These are phyloP conservation scores for Tuber indicum DNA, from an alignment of 495 filamentous ascomycete species.

Conservation along the genomic window DNA sequence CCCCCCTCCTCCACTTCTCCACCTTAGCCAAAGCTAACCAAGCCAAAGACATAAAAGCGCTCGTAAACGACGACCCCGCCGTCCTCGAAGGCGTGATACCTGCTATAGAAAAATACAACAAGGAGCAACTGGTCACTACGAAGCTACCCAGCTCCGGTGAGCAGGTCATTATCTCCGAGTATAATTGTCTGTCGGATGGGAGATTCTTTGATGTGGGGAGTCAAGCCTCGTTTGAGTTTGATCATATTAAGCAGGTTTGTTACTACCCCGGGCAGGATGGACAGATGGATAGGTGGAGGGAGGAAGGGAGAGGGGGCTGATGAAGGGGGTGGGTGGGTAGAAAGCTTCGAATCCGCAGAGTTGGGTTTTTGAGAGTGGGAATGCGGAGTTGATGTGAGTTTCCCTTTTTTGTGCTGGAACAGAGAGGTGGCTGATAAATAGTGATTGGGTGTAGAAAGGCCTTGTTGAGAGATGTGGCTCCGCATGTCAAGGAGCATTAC, in stretches of 20 bases:
- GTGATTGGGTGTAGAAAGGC: slow-evolving; percentile 55
- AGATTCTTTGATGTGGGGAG: slow-evolving; percentile 86
- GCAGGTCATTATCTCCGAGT: slow-evolving; percentile 75
- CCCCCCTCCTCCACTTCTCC: slow-evolving; percentile 3
- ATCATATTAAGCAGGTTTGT: slow-evolving; percentile 71
- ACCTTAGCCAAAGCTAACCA: neutral
- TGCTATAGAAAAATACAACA: slow-evolving; percentile 91
- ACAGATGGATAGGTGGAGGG: neutral
- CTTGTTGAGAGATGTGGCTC: slow-evolving; percentile 65
- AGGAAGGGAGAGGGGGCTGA: neutral
- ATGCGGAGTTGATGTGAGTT: slow-evolving; percentile 70
- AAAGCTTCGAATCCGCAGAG: slow-evolving; percentile 79
- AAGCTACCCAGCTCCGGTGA: slow-evolving; percentile 83
- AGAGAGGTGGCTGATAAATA: slow-evolving; percentile 12
- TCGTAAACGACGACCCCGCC: slow-evolving; percentile 64
- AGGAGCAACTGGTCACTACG: slow-evolving; percentile 79
- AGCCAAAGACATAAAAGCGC: slow-evolving; percentile 71
- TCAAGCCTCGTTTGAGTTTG: slow-evolving; percentile 75
- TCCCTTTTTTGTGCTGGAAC: neutral
- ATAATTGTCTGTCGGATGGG: slow-evolving; percentile 69
- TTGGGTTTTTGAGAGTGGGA: slow-evolving; percentile 68
- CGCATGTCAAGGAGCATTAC: slow-evolving; percentile 86
- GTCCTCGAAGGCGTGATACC: slow-evolving; percentile 64
- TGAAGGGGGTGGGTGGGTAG: slow-evolving; percentile 44
- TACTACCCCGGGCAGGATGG: neutral